A percentile compares a stretch with the other conserved stretches of the same genome.
phyloP scores from a whole-genome alignment of 1,139 yeast genomes.

The Saccharomycopsis crataegensis region DNA sequence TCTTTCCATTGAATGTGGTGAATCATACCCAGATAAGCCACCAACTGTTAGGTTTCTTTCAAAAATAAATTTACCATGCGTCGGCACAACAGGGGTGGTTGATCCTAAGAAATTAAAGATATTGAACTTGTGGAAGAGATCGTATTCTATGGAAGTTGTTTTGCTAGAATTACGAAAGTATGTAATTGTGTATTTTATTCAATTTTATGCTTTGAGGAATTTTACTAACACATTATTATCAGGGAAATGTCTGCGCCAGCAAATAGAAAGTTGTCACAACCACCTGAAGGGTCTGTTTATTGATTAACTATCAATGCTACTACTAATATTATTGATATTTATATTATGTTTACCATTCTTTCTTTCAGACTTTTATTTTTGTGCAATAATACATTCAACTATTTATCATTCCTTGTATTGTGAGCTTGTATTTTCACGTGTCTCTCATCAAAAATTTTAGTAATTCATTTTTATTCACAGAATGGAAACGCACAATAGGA shows the following conservation, averaged over 20 bases:
- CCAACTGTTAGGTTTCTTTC: slow-evolving; percentile 76
- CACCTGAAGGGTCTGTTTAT: slow-evolving; percentile 79
- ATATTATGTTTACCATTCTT: neutral
- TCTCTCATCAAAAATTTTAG: neutral
- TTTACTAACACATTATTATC: neutral
- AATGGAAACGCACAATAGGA: neutral
- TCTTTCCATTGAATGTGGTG: slow-evolving; percentile 74
- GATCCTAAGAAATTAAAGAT: slow-evolving; percentile 56
- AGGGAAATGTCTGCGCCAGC: slow-evolving; percentile 75
- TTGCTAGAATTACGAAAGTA: slow-evolving; percentile 69
- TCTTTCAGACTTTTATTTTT: neutral
- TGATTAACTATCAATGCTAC: slow-evolving; percentile 24
- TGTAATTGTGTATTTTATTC: slow-evolving; percentile 24
- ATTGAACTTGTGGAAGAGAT: slow-evolving; percentile 77
- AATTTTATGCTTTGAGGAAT: neutral
- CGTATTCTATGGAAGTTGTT: slow-evolving; percentile 86
- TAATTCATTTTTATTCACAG: neutral
- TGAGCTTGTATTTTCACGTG: neutral
- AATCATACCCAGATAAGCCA: slow-evolving; percentile 80
- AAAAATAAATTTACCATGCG: slow-evolving; percentile 86
- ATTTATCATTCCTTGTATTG: neutral
- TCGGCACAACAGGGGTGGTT: slow-evolving; percentile 64
- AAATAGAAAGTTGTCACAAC: slow-evolving; percentile 84
- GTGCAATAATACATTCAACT: neutral
- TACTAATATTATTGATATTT: neutral